Conservation (phyloP, 495 filamentous ascomycete species). For the Aspergillus heteromorphus region DNA sequence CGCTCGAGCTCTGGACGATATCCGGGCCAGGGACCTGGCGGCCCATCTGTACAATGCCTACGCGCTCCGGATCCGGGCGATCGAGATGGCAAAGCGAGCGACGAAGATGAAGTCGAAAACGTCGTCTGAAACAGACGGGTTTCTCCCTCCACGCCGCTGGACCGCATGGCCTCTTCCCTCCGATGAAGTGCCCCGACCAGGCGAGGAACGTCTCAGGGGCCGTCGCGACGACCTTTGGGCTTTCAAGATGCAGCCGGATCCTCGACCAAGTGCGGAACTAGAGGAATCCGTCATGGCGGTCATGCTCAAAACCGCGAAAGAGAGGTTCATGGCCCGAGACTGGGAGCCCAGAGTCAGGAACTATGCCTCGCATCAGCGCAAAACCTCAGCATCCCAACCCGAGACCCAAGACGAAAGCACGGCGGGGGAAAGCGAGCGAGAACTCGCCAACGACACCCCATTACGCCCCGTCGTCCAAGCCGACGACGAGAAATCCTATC, state of each 20-base stretch:
- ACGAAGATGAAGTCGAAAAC: slow-evolving; percentile 22
- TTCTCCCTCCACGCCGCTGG: slow-evolving; percentile 51
- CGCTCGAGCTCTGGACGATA: slow-evolving; percentile 50
- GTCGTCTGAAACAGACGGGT: slow-evolving; percentile 17
- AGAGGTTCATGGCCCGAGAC: slow-evolving; percentile 46
- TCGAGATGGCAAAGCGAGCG: slow-evolving; percentile 16
- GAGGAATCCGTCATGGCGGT: slow-evolving; percentile 61
- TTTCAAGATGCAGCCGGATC: slow-evolving; percentile 33
- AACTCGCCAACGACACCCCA: slow-evolving; percentile 7
- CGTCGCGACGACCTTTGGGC: slow-evolving; percentile 44
- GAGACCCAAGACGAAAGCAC: slow-evolving; percentile 7
- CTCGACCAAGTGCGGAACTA: slow-evolving; percentile 51
- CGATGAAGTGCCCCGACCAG: slow-evolving; percentile 52
- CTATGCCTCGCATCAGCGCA: not conserved
- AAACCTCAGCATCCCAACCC: not conserved
- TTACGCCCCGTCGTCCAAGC: slow-evolving; percentile 41
- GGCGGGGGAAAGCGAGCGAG: not conserved
- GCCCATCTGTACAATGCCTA: slow-evolving; percentile 74
- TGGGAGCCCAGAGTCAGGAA: slow-evolving; percentile 13
- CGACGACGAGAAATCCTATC: slow-evolving; percentile 58
- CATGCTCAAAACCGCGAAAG: slow-evolving; percentile 59
- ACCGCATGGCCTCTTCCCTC: slow-evolving; percentile 72
- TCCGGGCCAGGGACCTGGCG: slow-evolving; percentile 56
- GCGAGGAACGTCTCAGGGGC: slow-evolving; percentile 37
- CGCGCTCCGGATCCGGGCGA: slow-evolving; percentile 48